Conservation (phyloP, 805 yeast genomes). For the Candida arabinofermentans region DNA sequence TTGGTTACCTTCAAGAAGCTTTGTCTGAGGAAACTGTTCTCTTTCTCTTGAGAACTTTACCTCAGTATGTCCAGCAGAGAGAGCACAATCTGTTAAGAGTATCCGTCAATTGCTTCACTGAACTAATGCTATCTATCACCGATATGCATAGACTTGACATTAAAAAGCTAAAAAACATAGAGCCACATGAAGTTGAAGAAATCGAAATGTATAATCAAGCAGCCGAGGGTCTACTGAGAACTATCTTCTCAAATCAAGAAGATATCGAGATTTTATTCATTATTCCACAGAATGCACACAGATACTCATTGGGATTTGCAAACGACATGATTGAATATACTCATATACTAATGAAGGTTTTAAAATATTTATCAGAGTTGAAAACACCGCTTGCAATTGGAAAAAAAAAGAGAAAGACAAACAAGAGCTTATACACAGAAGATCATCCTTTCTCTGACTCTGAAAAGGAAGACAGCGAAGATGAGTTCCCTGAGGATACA, state of each 20-base stretch:
- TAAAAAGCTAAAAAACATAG: slow-evolving; percentile 36
- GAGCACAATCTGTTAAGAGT: slow-evolving; percentile 66
- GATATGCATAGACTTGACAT: slow-evolving; percentile 35
- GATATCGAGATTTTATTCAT: slow-evolving; percentile 51
- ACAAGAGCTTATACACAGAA: slow-evolving; percentile 12
- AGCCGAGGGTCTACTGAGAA: slow-evolving; percentile 40
- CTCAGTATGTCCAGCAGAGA: slow-evolving; percentile 38
- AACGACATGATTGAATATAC: slow-evolving; percentile 60
- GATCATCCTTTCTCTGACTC: slow-evolving; percentile 26
- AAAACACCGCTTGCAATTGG: slow-evolving; percentile 31
- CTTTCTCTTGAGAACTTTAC: slow-evolving; percentile 37
- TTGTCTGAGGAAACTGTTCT: slow-evolving; percentile 60
- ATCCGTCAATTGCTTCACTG: slow-evolving; percentile 61
- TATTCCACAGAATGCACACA: slow-evolving; percentile 61
- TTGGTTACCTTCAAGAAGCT: slow-evolving; percentile 34
- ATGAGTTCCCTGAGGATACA: slow-evolving; percentile 21
- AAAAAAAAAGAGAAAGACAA: slow-evolving; percentile 10
- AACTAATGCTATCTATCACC: slow-evolving; percentile 45
- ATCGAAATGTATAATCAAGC: slow-evolving; percentile 28
- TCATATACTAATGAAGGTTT: slow-evolving; percentile 58
- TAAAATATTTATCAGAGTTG: slow-evolving; percentile 62
- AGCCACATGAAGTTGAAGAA: slow-evolving; percentile 43
- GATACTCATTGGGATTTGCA: slow-evolving; percentile 60
- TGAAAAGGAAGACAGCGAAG: slow-evolving; percentile 19
- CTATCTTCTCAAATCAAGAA: slow-evolving; percentile 65